Evolutionary conservation across 1,284 basidiomycete species (phyloP).

Genomic region (Tetrapyrgos nigripes): DNA sequence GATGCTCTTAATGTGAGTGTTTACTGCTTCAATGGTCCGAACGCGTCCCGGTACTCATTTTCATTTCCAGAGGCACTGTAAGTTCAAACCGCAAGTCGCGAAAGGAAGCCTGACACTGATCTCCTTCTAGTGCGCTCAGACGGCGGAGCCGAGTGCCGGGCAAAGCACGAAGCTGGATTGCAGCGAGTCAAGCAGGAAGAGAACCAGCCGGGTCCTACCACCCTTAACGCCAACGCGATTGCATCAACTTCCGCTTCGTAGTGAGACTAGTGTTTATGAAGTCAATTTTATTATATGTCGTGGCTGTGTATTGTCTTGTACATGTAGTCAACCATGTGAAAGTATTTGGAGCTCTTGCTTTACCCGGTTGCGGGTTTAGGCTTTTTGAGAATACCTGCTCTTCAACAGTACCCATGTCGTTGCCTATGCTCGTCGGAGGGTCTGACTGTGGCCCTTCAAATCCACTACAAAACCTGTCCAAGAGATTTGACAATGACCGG

Average conservation of each 20-base stretch:
- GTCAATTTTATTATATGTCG: constrained; percentile 1
- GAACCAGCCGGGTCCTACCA: neutral
- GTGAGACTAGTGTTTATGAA: neutral
- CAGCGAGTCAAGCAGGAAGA: neutral
- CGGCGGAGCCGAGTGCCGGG: constrained; percentile 77
- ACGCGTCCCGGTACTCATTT: constrained; percentile 21
- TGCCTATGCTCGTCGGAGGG: constrained; percentile 75
- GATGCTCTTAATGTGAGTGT: constrained; percentile 91
- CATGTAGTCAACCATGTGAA: neutral
- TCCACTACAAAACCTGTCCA: constrained; percentile 78
- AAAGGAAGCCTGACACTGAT: constrained; percentile 4
- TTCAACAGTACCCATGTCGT: constrained; percentile 56
- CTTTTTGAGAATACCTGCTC: neutral
- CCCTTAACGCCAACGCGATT: constrained; percentile 3
- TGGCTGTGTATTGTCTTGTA: neutral
- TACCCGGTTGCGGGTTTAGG: neutral
- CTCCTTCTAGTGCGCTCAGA: constrained; percentile 74
- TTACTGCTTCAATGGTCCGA: constrained; percentile 16
- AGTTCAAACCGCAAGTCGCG: constrained; percentile 26
- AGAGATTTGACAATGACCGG: constrained; percentile 79
- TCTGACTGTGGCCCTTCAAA: constrained; percentile 86
- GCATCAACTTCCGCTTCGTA: constrained; percentile 2
- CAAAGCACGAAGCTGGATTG: constrained; percentile 33
- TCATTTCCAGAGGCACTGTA: constrained; percentile 52
- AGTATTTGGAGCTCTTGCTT: neutral